Conservation (phyloP, 306 rosid genomes). For the Vachellia pachyceras region DNA sequence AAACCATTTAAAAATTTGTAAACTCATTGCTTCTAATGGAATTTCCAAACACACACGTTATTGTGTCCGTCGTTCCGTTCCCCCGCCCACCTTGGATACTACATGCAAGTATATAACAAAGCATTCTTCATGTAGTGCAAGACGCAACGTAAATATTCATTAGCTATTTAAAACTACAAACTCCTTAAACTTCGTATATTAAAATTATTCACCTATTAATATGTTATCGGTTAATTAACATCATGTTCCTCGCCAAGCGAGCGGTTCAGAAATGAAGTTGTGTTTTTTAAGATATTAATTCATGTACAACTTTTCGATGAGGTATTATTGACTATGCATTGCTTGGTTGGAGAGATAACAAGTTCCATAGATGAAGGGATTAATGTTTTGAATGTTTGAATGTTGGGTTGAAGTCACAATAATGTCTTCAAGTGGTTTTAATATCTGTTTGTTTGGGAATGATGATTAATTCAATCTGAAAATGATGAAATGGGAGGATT, state of each 20-base stretch:
- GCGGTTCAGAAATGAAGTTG: neutral
- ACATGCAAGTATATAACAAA: neutral
- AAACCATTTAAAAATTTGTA: no score
- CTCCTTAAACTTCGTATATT: neutral
- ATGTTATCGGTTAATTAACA: neutral
- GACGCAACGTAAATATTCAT: conserved; percentile 1
- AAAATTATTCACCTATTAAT: neutral
- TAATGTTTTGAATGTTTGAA: neutral
- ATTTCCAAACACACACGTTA: no score
- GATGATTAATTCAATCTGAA: neutral
- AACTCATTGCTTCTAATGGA: no score
- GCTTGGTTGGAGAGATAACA: neutral
- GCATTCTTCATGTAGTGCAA: neutral
- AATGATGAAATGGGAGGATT: neutral
- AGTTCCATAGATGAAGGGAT: neutral
- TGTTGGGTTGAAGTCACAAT: neutral
- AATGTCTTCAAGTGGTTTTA: neutral
- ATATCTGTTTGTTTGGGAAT: neutral
- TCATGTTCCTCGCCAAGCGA: neutral
- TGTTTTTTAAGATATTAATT: neutral
- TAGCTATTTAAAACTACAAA: conserved; percentile 5
- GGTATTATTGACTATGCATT: neutral
- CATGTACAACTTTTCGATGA: neutral
- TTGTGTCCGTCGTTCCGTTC: neutral
- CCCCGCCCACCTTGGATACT: no score